These are phyloP conservation scores for Rubia yunnanensis DNA, from an alignment of 257 asterid species.

Conservation along the genomic window DNA sequence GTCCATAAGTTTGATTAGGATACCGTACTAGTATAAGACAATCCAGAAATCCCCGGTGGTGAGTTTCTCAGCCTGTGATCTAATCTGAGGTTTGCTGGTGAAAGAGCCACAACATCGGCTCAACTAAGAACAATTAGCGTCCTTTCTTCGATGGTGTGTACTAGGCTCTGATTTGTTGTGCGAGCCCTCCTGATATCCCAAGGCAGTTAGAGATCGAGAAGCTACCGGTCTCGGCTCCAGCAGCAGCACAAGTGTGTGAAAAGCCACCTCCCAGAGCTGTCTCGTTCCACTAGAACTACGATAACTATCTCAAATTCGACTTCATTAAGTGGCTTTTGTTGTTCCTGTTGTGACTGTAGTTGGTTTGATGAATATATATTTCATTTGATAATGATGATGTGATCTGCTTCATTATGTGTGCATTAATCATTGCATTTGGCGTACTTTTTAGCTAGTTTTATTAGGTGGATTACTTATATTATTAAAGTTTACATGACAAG, in stretches of 20 bases:
- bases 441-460: no score
- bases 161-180: conserved; percentile 81
- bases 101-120: conserved; percentile 79
- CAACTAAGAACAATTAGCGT: conserved; percentile 77
- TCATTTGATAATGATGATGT: conserved; percentile 15
- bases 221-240: conserved; percentile 28
- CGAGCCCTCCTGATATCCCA: conserved; percentile 85
- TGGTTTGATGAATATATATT: conserved; percentile 16
- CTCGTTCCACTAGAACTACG: conserved; percentile 26
- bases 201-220: conserved; percentile 53
- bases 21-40: no score
- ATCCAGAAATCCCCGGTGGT: conserved; percentile 67
- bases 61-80: conserved; percentile 69
- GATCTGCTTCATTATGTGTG: no score
- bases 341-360: conserved; percentile 11
- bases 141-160: conserved; percentile 84
- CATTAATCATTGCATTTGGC: no score
- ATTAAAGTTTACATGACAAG: no score
- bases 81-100: conserved; percentile 67
- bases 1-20: no score
- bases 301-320: conserved; percentile 64
- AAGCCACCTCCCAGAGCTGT: conserved; percentile 27
- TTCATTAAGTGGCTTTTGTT: conserved; percentile 41
- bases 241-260: conserved; percentile 26
- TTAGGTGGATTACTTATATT: no score